These are phyloP conservation scores for Coleophoma crateriformis DNA, from an alignment of 2,329 filamentous ascomycete genomes.

Conservation along the genomic window DNA sequence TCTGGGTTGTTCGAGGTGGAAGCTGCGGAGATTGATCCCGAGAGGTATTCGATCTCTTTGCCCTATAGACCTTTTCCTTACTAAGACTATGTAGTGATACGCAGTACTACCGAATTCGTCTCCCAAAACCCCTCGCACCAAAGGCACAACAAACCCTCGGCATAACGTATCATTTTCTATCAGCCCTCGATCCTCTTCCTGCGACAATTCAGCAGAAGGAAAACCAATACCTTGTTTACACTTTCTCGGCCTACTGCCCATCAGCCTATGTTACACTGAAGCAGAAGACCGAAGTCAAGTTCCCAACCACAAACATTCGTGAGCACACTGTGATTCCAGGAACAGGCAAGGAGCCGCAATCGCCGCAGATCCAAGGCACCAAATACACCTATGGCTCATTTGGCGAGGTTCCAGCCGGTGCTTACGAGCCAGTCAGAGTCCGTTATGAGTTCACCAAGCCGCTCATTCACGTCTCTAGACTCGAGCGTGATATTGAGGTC, in stretches of 20 bases:
- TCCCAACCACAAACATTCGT: constrained; percentile 69
- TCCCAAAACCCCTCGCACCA: constrained; percentile 70
- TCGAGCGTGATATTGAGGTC: constrained; percentile 91
- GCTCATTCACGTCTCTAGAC: constrained; percentile 67
- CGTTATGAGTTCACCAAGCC: constrained; percentile 97
- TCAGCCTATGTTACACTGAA: constrained; percentile 82
- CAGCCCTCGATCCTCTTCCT: constrained; percentile 75
- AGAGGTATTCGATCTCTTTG: constrained; percentile 40
- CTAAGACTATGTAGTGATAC: constrained; percentile 43
- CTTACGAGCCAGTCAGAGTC: constrained; percentile 65
- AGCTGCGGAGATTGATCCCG: constrained; percentile 55
- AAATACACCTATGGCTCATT: constrained; percentile 91
- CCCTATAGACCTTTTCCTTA: constrained; percentile 17
- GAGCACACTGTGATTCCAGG: constrained; percentile 76
- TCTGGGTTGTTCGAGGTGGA: constrained; percentile 65
- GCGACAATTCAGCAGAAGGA: constrained; percentile 78
- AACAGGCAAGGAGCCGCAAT: constrained; percentile 49
- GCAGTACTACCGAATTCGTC: constrained; percentile 79
- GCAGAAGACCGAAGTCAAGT: constrained; percentile 97
- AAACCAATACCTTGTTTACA: constrained; percentile 79
- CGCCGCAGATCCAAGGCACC: constrained; percentile 75
- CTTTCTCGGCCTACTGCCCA: constrained; percentile 78
- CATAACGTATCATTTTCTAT: constrained; percentile 79
- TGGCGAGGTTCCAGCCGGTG: constrained; percentile 73
- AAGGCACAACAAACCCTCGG: constrained; percentile 78